These are phyloP conservation scores for Benincasa hispida DNA, from an alignment of 306 rosid species.

Conservation along the genomic window DNA sequence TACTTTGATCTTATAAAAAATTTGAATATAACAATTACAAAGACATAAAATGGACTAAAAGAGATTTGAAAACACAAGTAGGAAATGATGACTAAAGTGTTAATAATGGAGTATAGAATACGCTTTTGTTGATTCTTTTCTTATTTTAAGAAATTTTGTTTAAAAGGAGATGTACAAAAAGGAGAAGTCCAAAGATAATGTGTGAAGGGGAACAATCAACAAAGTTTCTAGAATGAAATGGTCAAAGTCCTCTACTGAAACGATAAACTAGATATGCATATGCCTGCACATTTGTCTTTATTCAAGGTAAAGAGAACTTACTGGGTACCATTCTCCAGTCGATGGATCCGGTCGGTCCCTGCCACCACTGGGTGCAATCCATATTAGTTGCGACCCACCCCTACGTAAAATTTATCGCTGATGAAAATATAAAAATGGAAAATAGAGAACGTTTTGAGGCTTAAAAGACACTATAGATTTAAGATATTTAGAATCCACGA, in stretches of 20 bases:
- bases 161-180: background rate
- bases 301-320: slow-evolving; percentile 32
- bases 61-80: background rate
- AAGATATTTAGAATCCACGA: background rate
- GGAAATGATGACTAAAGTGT: background rate
- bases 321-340: slow-evolving; percentile 70
- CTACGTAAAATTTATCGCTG: slow-evolving; percentile 18
- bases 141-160: background rate
- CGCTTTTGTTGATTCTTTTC: background rate
- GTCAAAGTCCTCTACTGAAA: background rate
- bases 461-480: background rate
- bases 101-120: background rate
- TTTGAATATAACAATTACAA: background rate
- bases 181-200: background rate
- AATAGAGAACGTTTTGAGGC: background rate
- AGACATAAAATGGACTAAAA: background rate
- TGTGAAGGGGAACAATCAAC: background rate
- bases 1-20: background rate
- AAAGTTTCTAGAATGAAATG: background rate
- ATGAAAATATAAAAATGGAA: background rate
- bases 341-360: slow-evolving; percentile 75
- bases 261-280: background rate
- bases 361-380: slow-evolving; percentile 99
- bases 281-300: background rate
- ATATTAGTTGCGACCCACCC: slow-evolving; percentile 79